These are phyloP conservation scores for Beauveria sp. DNA, from an alignment of 2,329 filamentous ascomycete species.

Conservation along the genomic window DNA sequence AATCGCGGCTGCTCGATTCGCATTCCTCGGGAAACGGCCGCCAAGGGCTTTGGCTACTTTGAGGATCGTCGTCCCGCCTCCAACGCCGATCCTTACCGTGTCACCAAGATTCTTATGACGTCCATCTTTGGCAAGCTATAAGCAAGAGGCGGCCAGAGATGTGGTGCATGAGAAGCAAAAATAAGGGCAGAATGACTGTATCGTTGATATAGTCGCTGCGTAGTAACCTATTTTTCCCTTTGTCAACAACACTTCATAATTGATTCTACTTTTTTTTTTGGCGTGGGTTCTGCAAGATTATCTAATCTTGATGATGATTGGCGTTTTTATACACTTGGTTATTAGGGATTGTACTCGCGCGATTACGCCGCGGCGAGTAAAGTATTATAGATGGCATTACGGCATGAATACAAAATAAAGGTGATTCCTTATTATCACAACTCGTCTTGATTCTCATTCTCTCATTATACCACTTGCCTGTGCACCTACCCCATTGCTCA, in stretches of 20 bases:
- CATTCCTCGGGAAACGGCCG: slow-evolving; percentile 76
- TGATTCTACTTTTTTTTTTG: background rate
- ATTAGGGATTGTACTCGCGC: too few relatives aligned
- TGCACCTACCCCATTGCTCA: too few relatives aligned
- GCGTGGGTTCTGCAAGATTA: slow-evolving; percentile 1
- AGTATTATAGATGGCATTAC: background rate
- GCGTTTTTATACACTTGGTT: background rate
- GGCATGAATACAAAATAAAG: background rate
- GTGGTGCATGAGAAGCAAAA: background rate
- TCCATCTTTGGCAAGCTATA: slow-evolving; percentile 41
- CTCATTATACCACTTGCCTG: too few relatives aligned
- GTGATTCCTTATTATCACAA: background rate
- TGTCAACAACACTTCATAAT: background rate
- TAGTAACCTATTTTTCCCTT: background rate
- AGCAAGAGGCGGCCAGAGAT: background rate
- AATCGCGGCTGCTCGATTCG: slow-evolving; percentile 93
- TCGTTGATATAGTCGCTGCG: background rate
- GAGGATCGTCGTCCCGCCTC: slow-evolving; percentile 78
- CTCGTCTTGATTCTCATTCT: background rate
- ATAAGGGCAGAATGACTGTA: background rate
- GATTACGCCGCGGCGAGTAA: background rate
- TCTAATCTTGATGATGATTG: background rate
- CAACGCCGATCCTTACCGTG: slow-evolving; percentile 80
- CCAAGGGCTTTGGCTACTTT: slow-evolving; percentile 92
- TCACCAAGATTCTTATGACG: slow-evolving; percentile 73